A percentile compares a stretch with the other conserved stretches of the same genome.
Conservation (phyloP, 805 yeast genomes). For the Monosporozyma yasuniensis region DNA sequence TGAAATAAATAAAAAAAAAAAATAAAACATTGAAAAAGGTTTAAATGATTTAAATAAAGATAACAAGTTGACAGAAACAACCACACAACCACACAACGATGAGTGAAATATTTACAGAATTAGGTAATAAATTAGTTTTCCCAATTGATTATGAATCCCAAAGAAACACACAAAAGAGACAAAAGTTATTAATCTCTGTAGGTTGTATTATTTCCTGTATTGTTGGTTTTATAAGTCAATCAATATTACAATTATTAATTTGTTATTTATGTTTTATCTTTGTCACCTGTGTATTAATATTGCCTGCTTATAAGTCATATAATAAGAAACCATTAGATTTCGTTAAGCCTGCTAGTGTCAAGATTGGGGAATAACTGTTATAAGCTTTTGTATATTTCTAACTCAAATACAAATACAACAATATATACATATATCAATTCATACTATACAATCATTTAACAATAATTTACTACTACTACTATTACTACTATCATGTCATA, state of each 20-base stretch:
- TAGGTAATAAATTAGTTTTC: conserved; percentile 20
- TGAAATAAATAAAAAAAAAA: no score
- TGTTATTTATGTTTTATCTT: conserved; percentile 33
- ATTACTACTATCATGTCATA: no score
- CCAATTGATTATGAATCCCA: conserved; percentile 32
- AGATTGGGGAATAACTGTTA: neutral
- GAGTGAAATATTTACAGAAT: conserved; percentile 26
- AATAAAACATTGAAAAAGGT: no score
- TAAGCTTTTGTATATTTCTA: no score
- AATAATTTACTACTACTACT: no score
- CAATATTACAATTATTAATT: conserved; percentile 33
- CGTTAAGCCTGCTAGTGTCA: neutral
- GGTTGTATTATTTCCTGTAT: conserved; percentile 34
- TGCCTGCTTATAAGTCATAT: conserved; percentile 55
- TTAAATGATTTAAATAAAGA: neutral
- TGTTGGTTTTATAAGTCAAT: conserved; percentile 41
- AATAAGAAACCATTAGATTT: conserved; percentile 31
- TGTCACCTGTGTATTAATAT: conserved; percentile 31
- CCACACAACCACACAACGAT: conserved; percentile 15
- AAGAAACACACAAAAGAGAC: conserved; percentile 12
- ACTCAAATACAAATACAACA: no score
- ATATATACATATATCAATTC: no score
- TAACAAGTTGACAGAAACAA: conserved; percentile 4
- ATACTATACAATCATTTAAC: no score
- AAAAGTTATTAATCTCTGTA: conserved; percentile 11